phyloP scores from a whole-genome alignment of 1,139 yeast species.

The Lodderomyces metapsilosis region DNA sequence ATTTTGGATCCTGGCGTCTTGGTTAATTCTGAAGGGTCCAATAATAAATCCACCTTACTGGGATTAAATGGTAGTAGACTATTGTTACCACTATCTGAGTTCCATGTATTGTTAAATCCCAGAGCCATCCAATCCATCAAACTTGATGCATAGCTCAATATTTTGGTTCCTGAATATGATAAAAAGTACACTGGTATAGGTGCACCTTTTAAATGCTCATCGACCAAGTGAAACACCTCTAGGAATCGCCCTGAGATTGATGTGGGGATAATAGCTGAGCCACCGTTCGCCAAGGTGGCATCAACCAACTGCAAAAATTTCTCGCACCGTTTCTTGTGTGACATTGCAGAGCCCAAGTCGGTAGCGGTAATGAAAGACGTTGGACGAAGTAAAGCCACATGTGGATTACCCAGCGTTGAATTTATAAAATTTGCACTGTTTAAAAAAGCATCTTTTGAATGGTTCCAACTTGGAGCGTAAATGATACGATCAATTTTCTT shows the following conservation, averaged over 20 bases:
- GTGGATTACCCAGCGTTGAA: slow-evolving; percentile 46
- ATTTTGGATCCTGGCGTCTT: slow-evolving; percentile 72
- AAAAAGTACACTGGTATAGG: slow-evolving; percentile 71
- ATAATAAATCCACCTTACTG: slow-evolving; percentile 55
- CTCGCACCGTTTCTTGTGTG: slow-evolving; percentile 65
- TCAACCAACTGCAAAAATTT: slow-evolving; percentile 64
- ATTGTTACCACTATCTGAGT: slow-evolving; percentile 26
- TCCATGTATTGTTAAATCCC: slow-evolving; percentile 74
- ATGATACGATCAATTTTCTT: slow-evolving; percentile 75
- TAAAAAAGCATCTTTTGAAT: slow-evolving; percentile 81
- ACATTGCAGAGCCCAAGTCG: slow-evolving; percentile 62
- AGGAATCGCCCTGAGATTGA: slow-evolving; percentile 80
- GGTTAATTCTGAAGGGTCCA: slow-evolving; percentile 55
- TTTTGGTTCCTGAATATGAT: slow-evolving; percentile 77
- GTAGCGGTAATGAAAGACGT: slow-evolving; percentile 81
- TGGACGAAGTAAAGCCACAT: slow-evolving; percentile 71
- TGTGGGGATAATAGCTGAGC: slow-evolving; percentile 81
- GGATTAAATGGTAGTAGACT: slow-evolving; percentile 65
- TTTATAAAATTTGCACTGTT: slow-evolving; percentile 73
- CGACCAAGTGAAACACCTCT: slow-evolving; percentile 73
- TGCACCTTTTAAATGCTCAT: slow-evolving; percentile 53
- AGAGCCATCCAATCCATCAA: slow-evolving; percentile 97
- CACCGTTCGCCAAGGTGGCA: slow-evolving; percentile 65
- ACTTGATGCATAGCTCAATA: slow-evolving; percentile 78
- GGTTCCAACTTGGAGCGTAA: slow-evolving; percentile 95